Base-by-base conservation (phyloP, 306 rosid species). In the Inga oerstediana region DNA sequence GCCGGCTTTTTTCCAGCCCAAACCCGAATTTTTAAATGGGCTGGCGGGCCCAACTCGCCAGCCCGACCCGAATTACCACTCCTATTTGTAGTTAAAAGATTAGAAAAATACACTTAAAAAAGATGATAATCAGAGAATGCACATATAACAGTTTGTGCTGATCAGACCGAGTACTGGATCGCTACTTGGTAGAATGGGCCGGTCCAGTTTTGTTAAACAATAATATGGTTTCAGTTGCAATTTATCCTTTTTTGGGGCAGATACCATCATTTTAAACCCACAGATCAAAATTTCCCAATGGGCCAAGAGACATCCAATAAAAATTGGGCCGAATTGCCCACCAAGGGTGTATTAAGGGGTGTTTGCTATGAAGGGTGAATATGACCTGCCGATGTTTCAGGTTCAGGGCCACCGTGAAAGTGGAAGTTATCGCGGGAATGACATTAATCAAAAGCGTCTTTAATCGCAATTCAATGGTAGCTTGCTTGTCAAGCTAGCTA, bases 401-500 rank as follows among this genome's bases (percentile, higher is more conserved):
- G 43, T 35, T 19, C 4, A 2, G 27, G 48, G 46, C 46, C 74
- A 10, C 49, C 32, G 74, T 69, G 74, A 39, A 69, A 9, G 49
- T 4, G 14, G 6, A 39, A 39, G 43, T 39, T 6, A 39, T 39
- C 20, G 74, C 43, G 32, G 20, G 48, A 16, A 9, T 39, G 20
- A 7, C 9, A 70, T n/a, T 9, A 15, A 8, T 6, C 0, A 8
- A 20, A 56, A 20, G 10, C 10, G 52, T 58, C 32, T 22, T 27
- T 37, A 16, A 22, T 59, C 39, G 4, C 39, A 45, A 45, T 45
- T 72, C 41, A 4, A 20, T 6, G 20, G 19, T 72, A 22, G 37
- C 76, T 72, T 72, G 32, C 59, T 45, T 14, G n/a, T 22, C 76
- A 72, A 72, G 76, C 76, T 46, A 20, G 34, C 75, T 19, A 41